Conservation (phyloP, 2,329 filamentous ascomycete species). For the Aaosphaeria pasadenensis region DNA sequence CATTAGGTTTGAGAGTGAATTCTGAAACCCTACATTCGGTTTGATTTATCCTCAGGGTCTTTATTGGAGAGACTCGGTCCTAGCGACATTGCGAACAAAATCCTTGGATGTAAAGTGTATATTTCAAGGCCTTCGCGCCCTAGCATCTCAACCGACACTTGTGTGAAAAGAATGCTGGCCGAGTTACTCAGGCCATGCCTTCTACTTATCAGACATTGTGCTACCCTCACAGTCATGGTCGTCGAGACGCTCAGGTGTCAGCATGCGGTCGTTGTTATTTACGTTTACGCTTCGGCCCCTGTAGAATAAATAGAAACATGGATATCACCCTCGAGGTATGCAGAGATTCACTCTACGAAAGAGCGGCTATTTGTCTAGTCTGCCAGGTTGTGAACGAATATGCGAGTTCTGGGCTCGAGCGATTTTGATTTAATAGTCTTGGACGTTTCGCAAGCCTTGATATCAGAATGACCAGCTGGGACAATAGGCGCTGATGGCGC, state of each 20-base stretch:
- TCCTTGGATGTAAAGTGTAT: conserved; percentile 31
- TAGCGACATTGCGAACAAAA: conserved; percentile 21
- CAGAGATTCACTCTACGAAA: conserved; percentile 31
- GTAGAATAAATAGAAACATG: conserved; percentile 46
- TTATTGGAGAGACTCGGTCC: conserved; percentile 13
- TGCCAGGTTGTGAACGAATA: conserved; percentile 33
- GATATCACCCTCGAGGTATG: conserved; percentile 29
- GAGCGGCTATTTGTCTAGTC: conserved; percentile 32
- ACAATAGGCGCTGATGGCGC: conserved; percentile 25
- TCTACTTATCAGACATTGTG: conserved; percentile 40
- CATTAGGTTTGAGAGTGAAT: conserved; percentile 25
- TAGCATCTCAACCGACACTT: conserved; percentile 20
- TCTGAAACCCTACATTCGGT: conserved; percentile 17
- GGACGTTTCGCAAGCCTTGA: conserved; percentile 41
- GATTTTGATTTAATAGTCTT: conserved; percentile 29
- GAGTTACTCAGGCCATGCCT: conserved; percentile 53
- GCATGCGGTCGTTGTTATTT: conserved; percentile 38
- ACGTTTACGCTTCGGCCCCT: conserved; percentile 45
- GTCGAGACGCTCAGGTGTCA: conserved; percentile 42
- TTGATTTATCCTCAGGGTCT: conserved; percentile 13
- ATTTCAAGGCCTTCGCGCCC: conserved; percentile 16
- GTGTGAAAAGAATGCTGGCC: conserved; percentile 43
- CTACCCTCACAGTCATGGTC: conserved; percentile 43
- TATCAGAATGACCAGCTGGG: conserved; percentile 40
- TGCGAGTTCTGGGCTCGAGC: conserved; percentile 31